Base-by-base conservation (phyloP, 2,329 filamentous ascomycete genomes). In the Fusarium sp. region DNA sequence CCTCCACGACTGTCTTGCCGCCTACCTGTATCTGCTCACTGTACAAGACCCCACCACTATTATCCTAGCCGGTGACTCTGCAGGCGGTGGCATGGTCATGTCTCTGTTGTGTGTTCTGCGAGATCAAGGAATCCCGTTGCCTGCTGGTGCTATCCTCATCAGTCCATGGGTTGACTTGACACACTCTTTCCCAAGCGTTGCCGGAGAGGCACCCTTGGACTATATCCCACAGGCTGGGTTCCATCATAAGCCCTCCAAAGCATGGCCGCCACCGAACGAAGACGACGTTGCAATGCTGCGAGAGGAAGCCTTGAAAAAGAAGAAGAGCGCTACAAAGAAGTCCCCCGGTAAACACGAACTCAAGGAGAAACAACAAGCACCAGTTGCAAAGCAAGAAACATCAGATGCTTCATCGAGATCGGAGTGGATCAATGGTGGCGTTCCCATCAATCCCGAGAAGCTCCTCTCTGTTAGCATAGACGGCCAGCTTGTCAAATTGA, bases 151-250 rank as follows among this genome's bases (percentile, higher is more conserved):
- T 6, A 89, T 98, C 43, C 83, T 98, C 39, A 92, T 98, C 50
- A 97, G 93, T 48, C 96, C 96, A 1, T 99, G 96, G 96, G 94
- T 95, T 10, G 96, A 99, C 76, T 81, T 98, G 52, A 97, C 93
- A 1, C 95, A 98, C 76, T 97, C 94, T 0, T 98, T 98, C 67
- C 96, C 96, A 0, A 97, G 94, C 68, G 86, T 97, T n/a, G 86
- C 88, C 3, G 86, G 83, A 7, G 88, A 93, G 39, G 89, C 87
- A 48, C 86, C 88, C 1, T 79, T 93, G 49, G 96, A 99, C 76
- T 98, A 97, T 72, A 95, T 99, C 32, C 96, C 96, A 6, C 81
- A 89, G 1, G 85, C 90, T 69, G 96, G 96, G 0, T 98, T 99
- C 73, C 89, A 96, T 67, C 94, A 98, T 71, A 93, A 91, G 72